These are phyloP conservation scores for Globomyces pollinis-pini DNA, from an alignment of 192 early-diverging fungal genomes.

Conservation along the genomic window DNA sequence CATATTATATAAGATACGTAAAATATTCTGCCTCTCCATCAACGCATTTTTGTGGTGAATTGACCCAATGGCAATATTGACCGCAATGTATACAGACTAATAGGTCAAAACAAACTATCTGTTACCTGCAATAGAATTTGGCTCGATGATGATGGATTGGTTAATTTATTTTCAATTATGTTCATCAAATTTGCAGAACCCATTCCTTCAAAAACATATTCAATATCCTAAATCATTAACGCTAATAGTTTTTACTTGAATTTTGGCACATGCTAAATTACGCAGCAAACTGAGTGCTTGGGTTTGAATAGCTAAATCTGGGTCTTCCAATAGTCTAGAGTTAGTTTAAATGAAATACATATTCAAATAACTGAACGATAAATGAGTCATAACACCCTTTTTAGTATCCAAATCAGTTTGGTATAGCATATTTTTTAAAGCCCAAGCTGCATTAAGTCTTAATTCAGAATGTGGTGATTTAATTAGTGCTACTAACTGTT, in stretches of 20 bases:
- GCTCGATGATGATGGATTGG: constrained; percentile 14
- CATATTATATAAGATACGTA: no score
- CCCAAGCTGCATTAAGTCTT: constrained; percentile 70
- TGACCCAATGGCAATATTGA: constrained; percentile 61
- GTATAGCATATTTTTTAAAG: constrained; percentile 71
- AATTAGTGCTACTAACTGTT: constrained; percentile 57
- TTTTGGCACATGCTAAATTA: constrained; percentile 58
- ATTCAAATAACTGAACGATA: constrained; percentile 54
- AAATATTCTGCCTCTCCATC: constrained; percentile 33
- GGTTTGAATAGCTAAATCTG: constrained; percentile 57
- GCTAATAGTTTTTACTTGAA: not conserved
- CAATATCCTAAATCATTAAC: constrained; percentile 49
- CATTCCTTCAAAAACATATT: constrained; percentile 60
- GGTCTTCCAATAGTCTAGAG: constrained; percentile 50
- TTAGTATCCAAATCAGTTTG: constrained; percentile 62
- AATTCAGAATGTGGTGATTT: constrained; percentile 33
- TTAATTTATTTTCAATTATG: constrained; percentile 59
- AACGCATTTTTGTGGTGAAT: constrained; percentile 56
- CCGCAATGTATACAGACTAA: constrained; percentile 62
- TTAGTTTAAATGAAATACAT: constrained; percentile 18
- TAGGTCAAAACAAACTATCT: constrained; percentile 8
- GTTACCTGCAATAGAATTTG: constrained; percentile 5
- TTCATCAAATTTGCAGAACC: constrained; percentile 50
- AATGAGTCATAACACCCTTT: constrained; percentile 52
- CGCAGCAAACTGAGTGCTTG: constrained; percentile 67